Evolutionary conservation across 345 rosid species (phyloP), one percentile per base, ranked within the genome.

Genomic region (Melaleuca alternifolia): DNA sequence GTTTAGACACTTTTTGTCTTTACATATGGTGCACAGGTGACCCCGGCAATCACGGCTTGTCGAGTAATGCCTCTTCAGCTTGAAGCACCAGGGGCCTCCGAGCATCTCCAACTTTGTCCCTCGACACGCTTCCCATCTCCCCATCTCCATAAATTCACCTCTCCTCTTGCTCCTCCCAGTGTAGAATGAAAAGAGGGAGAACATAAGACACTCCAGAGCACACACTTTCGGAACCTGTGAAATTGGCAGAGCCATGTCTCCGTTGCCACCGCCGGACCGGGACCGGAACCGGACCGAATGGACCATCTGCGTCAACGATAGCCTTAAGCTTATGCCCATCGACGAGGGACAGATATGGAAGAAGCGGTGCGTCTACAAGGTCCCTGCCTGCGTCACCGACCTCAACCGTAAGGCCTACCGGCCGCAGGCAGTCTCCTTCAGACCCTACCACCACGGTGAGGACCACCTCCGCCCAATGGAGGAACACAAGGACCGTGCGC

Each of bases 401-500:
- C 86, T 88, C 20, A 91, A 92, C 87, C 88, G 54, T 83, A 86
- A 82, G 56, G 91, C 92, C 52, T 91, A 91, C 86, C 87, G 33
- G 50, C 93, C 94, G 37, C 52, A 77, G 51, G 20, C 8, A 7
- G 54, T 11, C n/a, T 75, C 10, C 21, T n/a, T 85, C 23, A 59
- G 86, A 13, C 57, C 82, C 18, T 65, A 48, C 59, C 54, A 50
- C 56, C 0, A 10, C 10, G 61, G 0, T 10, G 0, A 85, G 16
- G 18, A 14, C 0, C 81, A 28, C 41, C 50, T 51, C 28, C 20
- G 0, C 50, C 0, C 5, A 51, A 52, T 82, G 83, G 84, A 81
- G 15, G 91, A 90, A 24, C 94, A 93, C 87, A 92, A 92, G 84
- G 85, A 85, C 15, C 88, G 93, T 16, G 93, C 90, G 7, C 90